Base-by-base conservation (phyloP, 306 rosid genomes). In the Citrullus amarus region DNA sequence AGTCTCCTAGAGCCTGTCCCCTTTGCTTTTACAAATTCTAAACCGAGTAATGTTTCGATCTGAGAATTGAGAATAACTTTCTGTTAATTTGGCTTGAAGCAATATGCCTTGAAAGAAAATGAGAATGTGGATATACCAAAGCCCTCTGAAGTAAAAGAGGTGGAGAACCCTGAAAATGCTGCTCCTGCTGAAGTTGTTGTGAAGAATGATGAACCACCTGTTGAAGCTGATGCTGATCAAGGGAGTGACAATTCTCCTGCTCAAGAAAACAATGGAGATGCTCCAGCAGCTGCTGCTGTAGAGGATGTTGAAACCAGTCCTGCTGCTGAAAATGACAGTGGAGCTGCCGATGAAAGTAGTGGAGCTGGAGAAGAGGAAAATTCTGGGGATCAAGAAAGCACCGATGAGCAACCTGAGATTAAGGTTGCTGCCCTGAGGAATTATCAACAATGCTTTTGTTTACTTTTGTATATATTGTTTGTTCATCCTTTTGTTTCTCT, bases 321-420 rank as follows among this genome's bases (percentile, higher is more conserved):
- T 43, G 68, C 46, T 50, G 67, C 80, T 56, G 85, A 87, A 50
- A 66, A 74, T 34, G 81, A 76, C 36, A 65, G 58, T 75, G 84
- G 79, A 78, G 79, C 85, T 41, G 53, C 84, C n/a, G 18, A 84
- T 51, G 87, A 84, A 85, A 84, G 83, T 86, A 84, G 86, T 77
- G 93, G 83, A 39, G 85, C 63, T 80, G 62, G 79, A 82, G 79
- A 83, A 79, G 85, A 78, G 36, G 87, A 86, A 86, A 84, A 53
- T 63, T 71, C 96, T 15, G 89, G 70, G 58, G 90, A 85, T 41
- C 88, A 90, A 85, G 97, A 88, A 38, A 86, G 84, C 76, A 82
- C 65, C 18, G 92, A 91, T 80, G 97, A 89, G 88, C 80, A 84
- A 51, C 89, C 92, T n/a, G 90, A 90, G 86, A 86, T 95, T 81